Evolutionary conservation across 73 alveolate species (phyloP).

Genomic region (Stentor coeruleus): DNA sequence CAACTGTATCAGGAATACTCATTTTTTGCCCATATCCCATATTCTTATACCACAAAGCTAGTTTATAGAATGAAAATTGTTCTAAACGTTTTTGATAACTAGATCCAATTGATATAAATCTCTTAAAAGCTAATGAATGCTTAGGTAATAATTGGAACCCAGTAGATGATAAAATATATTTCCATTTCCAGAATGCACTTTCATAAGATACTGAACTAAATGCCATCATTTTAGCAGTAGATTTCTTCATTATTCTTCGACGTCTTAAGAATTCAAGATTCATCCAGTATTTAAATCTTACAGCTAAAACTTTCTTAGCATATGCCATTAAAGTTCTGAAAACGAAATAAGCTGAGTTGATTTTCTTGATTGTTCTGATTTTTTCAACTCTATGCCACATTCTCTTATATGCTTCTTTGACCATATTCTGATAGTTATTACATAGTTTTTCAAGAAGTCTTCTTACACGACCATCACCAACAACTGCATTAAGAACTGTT

Average conservation of each 20-base stretch:
- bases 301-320: background rate
- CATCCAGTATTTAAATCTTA: background rate
- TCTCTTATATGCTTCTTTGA: background rate
- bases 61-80: conserved; percentile 5
- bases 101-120: background rate
- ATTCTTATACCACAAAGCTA: background rate
- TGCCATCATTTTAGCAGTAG: background rate
- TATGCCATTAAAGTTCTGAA: conserved; percentile 5
- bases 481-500: background rate
- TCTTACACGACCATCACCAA: background rate
- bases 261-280: background rate
- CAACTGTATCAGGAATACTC: background rate
- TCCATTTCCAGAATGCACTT: conserved; percentile 21
- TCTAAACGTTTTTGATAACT: background rate
- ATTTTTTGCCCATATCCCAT: background rate
- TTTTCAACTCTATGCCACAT: background rate
- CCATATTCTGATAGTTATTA: background rate
- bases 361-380: background rate
- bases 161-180: background rate
- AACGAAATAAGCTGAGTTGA: conserved; percentile 11
- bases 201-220: background rate
- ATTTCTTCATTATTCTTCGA: background rate
- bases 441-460: background rate
- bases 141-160: conserved; percentile 4
- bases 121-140: background rate